A percentile compares a stretch with the other conserved stretches of the same genome.
phyloP scores from a whole-genome alignment of 345 rosid genomes.

The Citrus medica region DNA sequence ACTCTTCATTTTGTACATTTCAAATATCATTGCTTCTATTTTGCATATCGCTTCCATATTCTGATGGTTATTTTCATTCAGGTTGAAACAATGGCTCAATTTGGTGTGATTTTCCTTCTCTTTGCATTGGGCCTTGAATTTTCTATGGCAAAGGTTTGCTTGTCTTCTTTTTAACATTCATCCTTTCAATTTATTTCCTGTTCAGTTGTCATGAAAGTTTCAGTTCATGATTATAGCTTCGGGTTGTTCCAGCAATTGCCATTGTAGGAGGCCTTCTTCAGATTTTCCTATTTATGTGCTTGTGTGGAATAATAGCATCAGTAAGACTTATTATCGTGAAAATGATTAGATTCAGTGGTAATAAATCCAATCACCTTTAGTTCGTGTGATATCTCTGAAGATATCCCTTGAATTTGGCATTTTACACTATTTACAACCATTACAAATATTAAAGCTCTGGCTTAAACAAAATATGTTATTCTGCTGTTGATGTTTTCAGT shows the following conservation, averaged over 20 bases:
- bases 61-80: conserved; percentile 15
- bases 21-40: not conserved
- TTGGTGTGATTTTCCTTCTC: conserved; percentile 64
- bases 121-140: conserved; percentile 67
- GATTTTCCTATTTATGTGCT: conserved; percentile 54
- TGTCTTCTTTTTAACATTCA: not conserved
- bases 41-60: not conserved
- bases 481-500: not conserved
- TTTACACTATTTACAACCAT: not conserved
- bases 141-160: conserved; percentile 40
- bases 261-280: conserved; percentile 54
- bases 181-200: not conserved
- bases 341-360: not conserved
- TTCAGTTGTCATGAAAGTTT: not conserved
- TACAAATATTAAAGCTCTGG: not conserved
- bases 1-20: not conserved
- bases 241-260: conserved; percentile 58
- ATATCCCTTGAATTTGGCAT: not conserved
- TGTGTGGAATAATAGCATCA: conserved; percentile 47
- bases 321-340: conserved; percentile 24
- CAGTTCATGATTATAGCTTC: conserved; percentile 38
- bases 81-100: conserved; percentile 66
- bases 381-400: not conserved
- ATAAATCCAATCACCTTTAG: not conserved
- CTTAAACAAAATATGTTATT: not conserved